Conservation (phyloP, 1,284 basidiomycete genomes). For the Sporisorium reilianum region DNA sequence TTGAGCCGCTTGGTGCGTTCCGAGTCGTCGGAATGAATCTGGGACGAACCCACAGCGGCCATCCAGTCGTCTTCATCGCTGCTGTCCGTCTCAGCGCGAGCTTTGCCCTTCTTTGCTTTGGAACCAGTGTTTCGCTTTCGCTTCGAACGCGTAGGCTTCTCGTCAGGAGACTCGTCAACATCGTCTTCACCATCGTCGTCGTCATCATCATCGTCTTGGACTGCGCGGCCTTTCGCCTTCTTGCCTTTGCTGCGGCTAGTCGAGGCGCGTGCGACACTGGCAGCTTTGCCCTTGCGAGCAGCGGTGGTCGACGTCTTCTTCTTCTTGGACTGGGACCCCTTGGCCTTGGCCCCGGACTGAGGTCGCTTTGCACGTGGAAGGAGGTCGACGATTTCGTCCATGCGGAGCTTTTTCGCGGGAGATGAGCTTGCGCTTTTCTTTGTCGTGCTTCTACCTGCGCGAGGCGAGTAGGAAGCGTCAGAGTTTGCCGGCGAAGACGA, state of each 20-base stretch:
- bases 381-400: constrained; percentile 25
- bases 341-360: neutral
- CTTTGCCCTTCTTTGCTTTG: constrained; percentile 16
- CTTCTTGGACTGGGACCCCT: constrained; percentile 3
- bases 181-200: constrained; percentile 2
- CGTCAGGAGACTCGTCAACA: neutral
- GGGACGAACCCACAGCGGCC: constrained; percentile 20
- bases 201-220: neutral
- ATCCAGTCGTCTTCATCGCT: constrained; percentile 9
- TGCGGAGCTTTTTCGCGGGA: constrained; percentile 17
- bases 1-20: constrained; percentile 33
- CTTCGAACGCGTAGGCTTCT: neutral
- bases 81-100: constrained; percentile 2
- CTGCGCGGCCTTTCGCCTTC: neutral
- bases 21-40: constrained; percentile 33
- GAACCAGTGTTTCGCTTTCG: constrained; percentile 4
- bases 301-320: neutral
- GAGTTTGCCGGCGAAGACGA: constrained; percentile 19
- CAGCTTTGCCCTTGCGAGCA: constrained; percentile 7
- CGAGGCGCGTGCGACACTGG: neutral
- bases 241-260: constrained; percentile 4
- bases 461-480: constrained; percentile 15
- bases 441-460: neutral
- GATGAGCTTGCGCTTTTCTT: constrained; percentile 9
- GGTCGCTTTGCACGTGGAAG: constrained; percentile 23